phyloP scores from a whole-genome alignment of 768 basidiomycete genomes.

The Gelatoporia subvermispora region DNA sequence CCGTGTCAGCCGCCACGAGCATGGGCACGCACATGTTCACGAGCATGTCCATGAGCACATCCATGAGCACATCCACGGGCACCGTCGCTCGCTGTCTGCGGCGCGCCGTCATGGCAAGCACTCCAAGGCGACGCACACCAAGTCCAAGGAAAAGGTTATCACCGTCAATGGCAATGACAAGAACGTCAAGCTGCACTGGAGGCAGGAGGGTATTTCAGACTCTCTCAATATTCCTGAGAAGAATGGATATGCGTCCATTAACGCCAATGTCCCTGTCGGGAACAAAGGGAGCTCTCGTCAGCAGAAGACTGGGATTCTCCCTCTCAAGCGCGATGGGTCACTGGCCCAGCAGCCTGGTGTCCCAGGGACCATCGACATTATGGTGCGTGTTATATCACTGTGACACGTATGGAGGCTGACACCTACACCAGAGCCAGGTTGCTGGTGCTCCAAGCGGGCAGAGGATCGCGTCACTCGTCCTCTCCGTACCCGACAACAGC shows the following conservation, averaged over 20 bases:
- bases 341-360: slow-evolving; percentile 15
- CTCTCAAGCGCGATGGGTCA: slow-evolving; percentile 5
- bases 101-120: not conserved
- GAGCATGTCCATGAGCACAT: slow-evolving; percentile 9
- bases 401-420: slow-evolving; percentile 2
- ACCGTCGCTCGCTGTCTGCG: slow-evolving; percentile 4
- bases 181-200: slow-evolving; percentile 1
- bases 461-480: slow-evolving; percentile 37
- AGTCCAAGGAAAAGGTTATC: slow-evolving; percentile 2
- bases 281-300: not conserved
- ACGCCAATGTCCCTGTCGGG: not conserved
- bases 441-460: slow-evolving; percentile 25
- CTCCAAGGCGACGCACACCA: slow-evolving; percentile 1
- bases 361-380: slow-evolving; percentile 43
- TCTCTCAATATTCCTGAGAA: slow-evolving; percentile 14
- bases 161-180: not conserved
- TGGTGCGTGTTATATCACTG: slow-evolving; percentile 31
- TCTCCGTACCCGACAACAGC: slow-evolving; percentile 22
- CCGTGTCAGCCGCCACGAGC: slow-evolving; percentile 11
- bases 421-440: slow-evolving; percentile 28
- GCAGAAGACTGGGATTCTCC: slow-evolving; percentile 9
- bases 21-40: slow-evolving; percentile 12
- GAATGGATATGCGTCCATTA: slow-evolving; percentile 12
- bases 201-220: not conserved
- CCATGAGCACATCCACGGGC: slow-evolving; percentile 16